phyloP scores from a whole-genome alignment of 1,284 basidiomycete genomes.

The Cutaneotrichosporon curvatum region DNA sequence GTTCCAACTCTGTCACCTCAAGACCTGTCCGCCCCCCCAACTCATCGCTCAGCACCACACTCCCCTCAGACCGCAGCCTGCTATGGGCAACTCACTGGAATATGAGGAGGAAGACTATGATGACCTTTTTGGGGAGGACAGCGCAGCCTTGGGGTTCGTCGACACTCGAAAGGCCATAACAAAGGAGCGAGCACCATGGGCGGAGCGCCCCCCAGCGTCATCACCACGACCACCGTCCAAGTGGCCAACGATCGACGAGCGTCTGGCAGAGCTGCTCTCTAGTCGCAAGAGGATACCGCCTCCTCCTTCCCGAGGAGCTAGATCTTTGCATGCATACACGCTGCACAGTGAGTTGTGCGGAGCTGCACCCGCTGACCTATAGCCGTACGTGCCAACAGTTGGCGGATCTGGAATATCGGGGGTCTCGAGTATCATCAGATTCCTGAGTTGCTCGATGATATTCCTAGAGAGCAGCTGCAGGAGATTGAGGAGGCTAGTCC shows the following conservation, averaged over 20 bases:
- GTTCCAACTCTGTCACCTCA: no score
- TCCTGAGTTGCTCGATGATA: slow-evolving; percentile 27
- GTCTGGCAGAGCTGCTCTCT: slow-evolving; percentile 2
- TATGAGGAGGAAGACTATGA: slow-evolving; percentile 28
- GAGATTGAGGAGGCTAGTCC: slow-evolving; percentile 32
- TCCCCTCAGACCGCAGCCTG: no score
- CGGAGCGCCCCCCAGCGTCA: neutral
- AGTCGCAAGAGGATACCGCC: neutral
- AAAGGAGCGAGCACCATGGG: neutral
- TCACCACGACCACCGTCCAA: neutral
- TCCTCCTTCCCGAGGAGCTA: neutral
- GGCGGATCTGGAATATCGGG: slow-evolving; percentile 36
- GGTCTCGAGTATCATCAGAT: slow-evolving; percentile 30
- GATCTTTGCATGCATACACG: neutral
- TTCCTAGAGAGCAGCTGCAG: slow-evolving; percentile 30
- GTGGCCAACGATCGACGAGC: slow-evolving; percentile 3
- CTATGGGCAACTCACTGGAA: slow-evolving; percentile 19
- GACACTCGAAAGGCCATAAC: slow-evolving; percentile 6
- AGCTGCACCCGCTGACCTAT: neutral
- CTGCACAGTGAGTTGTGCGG: slow-evolving; percentile 4
- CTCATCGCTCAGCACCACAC: no score
- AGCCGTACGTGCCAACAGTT: slow-evolving; percentile 29
- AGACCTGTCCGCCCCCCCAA: no score
- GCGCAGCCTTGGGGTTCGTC: slow-evolving; percentile 2
- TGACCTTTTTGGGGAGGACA: slow-evolving; percentile 26